phyloP scores from a whole-genome alignment of 208 protist genomes.

The Leishmania lainsoni region DNA sequence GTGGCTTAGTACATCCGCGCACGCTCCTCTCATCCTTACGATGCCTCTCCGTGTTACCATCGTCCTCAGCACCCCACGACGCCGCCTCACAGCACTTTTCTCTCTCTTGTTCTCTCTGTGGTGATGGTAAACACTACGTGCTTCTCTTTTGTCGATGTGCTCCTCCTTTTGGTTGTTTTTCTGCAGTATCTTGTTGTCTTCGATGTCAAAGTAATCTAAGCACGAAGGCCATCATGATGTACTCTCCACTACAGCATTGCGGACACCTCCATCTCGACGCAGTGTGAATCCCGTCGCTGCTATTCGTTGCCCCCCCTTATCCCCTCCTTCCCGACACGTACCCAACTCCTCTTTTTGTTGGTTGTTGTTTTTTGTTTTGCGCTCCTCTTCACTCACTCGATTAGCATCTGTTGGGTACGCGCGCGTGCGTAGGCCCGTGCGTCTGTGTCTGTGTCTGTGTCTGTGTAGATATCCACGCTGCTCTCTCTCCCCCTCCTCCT shows the following conservation, averaged over 20 bases:
- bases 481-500: not conserved
- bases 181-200: no score
- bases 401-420: not conserved
- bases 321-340: not conserved
- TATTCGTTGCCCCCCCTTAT: constrained; percentile 3
- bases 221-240: not conserved
- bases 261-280: no score
- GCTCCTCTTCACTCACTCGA: not conserved
- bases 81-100: not conserved
- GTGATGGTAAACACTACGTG: no score
- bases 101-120: not conserved
- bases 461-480: not conserved
- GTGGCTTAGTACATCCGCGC: not conserved
- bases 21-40: not conserved
- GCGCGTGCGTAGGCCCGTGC: not conserved
- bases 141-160: no score
- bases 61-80: not conserved
- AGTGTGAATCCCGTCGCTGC: no score
- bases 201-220: no score
- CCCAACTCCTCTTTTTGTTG: not conserved
- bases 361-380: not conserved
- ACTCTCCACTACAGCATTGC: not conserved
- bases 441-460: not conserved
- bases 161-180: no score
- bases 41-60: not conserved